Percentiles rank a stretch among this genome's conserved stretches.
Conservation (phyloP, 1,284 basidiomycete genomes). For the Pseudozyma sp. region DNA sequence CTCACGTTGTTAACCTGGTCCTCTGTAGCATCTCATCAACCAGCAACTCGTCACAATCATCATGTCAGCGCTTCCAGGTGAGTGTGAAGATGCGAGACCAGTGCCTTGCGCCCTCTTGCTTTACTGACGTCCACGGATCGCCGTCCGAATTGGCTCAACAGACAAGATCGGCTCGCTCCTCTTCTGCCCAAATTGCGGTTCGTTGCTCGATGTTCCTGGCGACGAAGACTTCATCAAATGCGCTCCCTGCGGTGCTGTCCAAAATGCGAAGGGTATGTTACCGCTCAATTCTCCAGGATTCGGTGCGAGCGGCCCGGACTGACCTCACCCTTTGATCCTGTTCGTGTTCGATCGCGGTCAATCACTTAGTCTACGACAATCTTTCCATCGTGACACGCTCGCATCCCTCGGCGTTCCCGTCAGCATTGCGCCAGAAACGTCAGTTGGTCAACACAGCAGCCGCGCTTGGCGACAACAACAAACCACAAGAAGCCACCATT, state of each 20-base stretch:
- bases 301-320: neutral
- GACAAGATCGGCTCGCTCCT: constrained; percentile 81
- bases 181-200: constrained; percentile 93
- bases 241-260: constrained; percentile 86
- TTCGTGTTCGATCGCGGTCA: neutral
- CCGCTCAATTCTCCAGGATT: no score
- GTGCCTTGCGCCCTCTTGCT: neutral
- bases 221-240: constrained; percentile 83
- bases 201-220: constrained; percentile 83
- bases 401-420: constrained; percentile 93
- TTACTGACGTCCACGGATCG: neutral
- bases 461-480: constrained; percentile 34
- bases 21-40: neutral
- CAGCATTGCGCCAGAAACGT: constrained; percentile 84
- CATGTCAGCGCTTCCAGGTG: constrained; percentile 39
- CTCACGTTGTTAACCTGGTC: neutral
- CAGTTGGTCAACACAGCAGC: constrained; percentile 77
- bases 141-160: constrained; percentile 1
- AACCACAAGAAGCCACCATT: constrained; percentile 73
- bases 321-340: neutral
- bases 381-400: constrained; percentile 89
- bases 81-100: neutral
- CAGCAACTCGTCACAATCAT: neutral
- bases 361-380: constrained; percentile 85
- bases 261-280: constrained; percentile 72